Evolutionary conservation across 768 basidiomycete species (phyloP), one percentile per base, ranked within the genome.

Genomic region (Pholiota molesta): DNA sequence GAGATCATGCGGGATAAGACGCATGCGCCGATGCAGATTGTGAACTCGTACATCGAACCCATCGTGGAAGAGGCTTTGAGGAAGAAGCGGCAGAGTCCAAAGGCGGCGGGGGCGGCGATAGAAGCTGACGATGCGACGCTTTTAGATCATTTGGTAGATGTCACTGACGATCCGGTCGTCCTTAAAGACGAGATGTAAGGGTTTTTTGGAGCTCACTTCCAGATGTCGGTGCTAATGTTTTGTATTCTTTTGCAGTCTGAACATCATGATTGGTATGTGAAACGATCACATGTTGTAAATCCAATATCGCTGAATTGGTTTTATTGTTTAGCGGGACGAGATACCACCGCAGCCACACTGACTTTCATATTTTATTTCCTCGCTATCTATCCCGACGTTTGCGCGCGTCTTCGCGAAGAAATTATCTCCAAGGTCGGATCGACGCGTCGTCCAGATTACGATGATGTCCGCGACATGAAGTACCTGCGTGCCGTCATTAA

Each of bases 401-500:
- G 78, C 17, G 35, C 64, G 1, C 81, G 83, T 6, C 77, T 89
- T 23, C 81, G 85, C 1, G 75, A 83, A 56, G 88, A 90, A 72
- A 80, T 90, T 52, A 69, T 86, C 5, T 68, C 71, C 33, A 80
- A 80, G 40, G 78, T 89, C 7, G 87, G 88, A 0, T 69, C 74
- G 0, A 75, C 74, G 0, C 75, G 77, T 0, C 74, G 79, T 11
- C 88, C 86, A 3, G 80, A 80, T 2, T 81, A 69, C 28, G 83
- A 85, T 47, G 83, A 86, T 63, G 81, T 89, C 65, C 76, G 77
- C 29, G 83, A 84, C 4, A 85, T 89, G 84, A 87, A 84, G 69
- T 89, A 83, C 63, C 71, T 89, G 14, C 76, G 85, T 26, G 88
- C 88, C 0, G 84, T 89, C 23, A 81, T 89, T 53, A 88, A 89